Conservation (phyloP, 78 protist species). For the Tieghemostelium lacteum region DNA sequence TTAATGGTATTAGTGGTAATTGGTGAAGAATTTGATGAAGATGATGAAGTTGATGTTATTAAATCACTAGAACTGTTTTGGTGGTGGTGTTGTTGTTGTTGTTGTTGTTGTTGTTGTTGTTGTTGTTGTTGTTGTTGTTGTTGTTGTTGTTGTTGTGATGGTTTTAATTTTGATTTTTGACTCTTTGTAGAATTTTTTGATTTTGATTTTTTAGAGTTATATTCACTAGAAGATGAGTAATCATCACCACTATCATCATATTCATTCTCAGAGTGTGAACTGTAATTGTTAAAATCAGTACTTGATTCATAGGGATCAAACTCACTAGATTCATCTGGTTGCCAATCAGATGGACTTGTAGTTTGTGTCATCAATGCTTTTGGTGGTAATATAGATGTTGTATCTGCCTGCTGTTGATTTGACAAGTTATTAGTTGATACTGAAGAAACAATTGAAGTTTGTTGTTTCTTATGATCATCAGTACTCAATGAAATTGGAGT, state of each 20-base stretch:
- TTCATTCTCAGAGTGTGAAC: constrained; percentile 34
- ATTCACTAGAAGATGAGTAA: background rate
- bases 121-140: background rate
- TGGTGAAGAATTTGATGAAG: background rate
- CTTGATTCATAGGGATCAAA: constrained; percentile 17
- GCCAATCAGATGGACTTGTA: constrained; percentile 39
- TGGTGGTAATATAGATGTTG: background rate
- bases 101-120: background rate
- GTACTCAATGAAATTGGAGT: background rate
- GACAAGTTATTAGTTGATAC: background rate
- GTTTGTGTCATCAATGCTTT: constrained; percentile 20
- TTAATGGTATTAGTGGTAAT: background rate
- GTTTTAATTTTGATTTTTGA: background rate
- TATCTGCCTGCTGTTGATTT: background rate
- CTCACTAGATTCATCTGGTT: constrained; percentile 65
- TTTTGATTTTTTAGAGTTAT: background rate
- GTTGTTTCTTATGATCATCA: background rate
- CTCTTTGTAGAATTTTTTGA: background rate
- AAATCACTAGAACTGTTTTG: background rate
- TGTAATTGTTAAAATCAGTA: constrained; percentile 11
- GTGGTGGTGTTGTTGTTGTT: background rate
- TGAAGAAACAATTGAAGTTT: constrained; percentile 14
- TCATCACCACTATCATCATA: background rate
- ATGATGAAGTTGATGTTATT: background rate
- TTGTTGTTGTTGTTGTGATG: background rate